Percentiles rank a stretch among this genome's conserved stretches.
Conservation (phyloP, 1,284 basidiomycete species). For the Marasmius fiardii region DNA sequence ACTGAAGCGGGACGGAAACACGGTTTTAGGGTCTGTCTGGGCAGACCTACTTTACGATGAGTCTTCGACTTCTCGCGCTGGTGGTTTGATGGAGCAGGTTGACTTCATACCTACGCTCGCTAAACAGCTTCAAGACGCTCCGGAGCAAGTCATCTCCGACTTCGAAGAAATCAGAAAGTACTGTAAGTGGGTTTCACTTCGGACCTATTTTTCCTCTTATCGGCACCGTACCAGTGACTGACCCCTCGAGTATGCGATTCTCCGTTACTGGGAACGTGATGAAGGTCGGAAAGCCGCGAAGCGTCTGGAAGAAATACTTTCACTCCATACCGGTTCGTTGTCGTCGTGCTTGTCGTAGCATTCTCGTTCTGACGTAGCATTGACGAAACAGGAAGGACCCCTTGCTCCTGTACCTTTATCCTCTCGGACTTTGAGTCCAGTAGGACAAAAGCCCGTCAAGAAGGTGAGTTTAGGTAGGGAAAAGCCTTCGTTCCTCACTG, state of each 20-base stretch:
- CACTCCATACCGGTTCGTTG: slow-evolving; percentile 47
- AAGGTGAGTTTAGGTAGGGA: slow-evolving; percentile 43
- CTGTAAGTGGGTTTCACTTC: slow-evolving; percentile 44
- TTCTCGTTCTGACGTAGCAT: slow-evolving; percentile 7
- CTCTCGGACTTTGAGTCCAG: slow-evolving; percentile 66
- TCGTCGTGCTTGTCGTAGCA: neutral
- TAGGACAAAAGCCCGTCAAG: slow-evolving; percentile 73
- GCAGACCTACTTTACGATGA: slow-evolving; percentile 68
- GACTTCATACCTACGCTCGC: slow-evolving; percentile 80
- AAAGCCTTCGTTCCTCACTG: slow-evolving; percentile 1
- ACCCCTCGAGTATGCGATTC: slow-evolving; percentile 82
- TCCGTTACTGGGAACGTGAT: slow-evolving; percentile 87
- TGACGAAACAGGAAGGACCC: slow-evolving; percentile 41
- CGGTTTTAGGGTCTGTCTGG: slow-evolving; percentile 75
- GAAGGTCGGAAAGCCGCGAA: slow-evolving; percentile 67
- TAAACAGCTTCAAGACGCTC: slow-evolving; percentile 71
- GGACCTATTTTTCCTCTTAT: slow-evolving; percentile 1
- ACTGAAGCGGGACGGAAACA: slow-evolving; percentile 87
- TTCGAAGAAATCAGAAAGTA: slow-evolving; percentile 71
- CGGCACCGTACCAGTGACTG: slow-evolving; percentile 55
- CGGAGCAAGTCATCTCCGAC: slow-evolving; percentile 67
- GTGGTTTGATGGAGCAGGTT: slow-evolving; percentile 71
- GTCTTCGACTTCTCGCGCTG: slow-evolving; percentile 73
- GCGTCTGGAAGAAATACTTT: slow-evolving; percentile 74
- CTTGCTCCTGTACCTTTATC: slow-evolving; percentile 71